Conservation (phyloP, 1,139 yeast species). For the Nakaseomyces nivariensis region DNA sequence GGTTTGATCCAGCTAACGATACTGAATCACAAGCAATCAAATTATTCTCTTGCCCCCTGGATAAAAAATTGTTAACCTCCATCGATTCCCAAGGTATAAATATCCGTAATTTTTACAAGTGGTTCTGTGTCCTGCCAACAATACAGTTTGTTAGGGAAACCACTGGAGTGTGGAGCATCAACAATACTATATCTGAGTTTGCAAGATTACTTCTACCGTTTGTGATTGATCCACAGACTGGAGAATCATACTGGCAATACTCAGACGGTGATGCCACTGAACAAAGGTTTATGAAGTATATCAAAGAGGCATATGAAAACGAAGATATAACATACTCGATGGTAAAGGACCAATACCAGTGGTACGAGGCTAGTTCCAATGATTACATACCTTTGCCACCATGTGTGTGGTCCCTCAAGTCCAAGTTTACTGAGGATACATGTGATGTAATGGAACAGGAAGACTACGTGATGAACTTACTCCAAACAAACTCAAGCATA, state of each 20-base stretch:
- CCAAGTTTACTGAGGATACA: neutral
- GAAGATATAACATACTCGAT: neutral
- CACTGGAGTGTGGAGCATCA: neutral
- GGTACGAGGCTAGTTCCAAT: neutral
- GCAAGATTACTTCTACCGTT: neutral
- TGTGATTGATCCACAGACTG: neutral
- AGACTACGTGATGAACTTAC: neutral
- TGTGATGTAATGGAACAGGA: neutral
- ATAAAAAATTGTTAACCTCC: neutral
- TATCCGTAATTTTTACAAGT: neutral
- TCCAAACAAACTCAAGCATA: neutral
- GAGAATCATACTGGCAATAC: neutral
- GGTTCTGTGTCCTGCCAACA: neutral
- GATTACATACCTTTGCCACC: conserved; percentile 2
- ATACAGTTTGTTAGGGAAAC: neutral
- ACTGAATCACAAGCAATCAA: neutral
- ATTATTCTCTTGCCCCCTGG: neutral
- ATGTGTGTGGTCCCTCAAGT: neutral
- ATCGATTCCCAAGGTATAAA: neutral
- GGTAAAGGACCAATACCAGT: neutral
- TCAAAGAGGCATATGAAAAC: neutral
- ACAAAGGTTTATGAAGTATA: neutral
- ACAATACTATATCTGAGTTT: neutral
- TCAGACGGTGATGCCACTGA: neutral
- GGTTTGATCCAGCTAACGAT: conserved; percentile 34